phyloP scores from a whole-genome alignment of 768 basidiomycete species.

The Boletus rubropictus region DNA sequence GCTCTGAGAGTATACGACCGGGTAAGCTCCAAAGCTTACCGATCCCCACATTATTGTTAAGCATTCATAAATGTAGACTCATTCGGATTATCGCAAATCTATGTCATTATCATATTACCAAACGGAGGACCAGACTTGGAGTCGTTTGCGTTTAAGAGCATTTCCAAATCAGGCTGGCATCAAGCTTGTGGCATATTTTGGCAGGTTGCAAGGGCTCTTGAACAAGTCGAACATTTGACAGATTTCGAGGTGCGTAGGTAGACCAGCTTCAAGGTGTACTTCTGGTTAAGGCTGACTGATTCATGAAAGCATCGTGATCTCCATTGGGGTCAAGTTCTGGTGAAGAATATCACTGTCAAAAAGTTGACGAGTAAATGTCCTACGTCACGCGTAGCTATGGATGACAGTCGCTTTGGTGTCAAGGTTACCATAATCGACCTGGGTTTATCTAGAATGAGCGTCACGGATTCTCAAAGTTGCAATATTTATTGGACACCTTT shows the following conservation, averaged over 20 bases:
- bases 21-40: conserved; percentile 41
- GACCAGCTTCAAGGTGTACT: neutral
- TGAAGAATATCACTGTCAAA: conserved; percentile 47
- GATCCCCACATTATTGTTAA: conserved; percentile 2
- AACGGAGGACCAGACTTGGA: conserved; percentile 92
- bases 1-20: conserved; percentile 81
- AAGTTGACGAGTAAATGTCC: conserved; percentile 30
- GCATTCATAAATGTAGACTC: conserved; percentile 44
- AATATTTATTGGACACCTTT: conserved; percentile 70
- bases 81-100: conserved; percentile 71
- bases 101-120: conserved; percentile 84
- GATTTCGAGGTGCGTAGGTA: conserved; percentile 72
- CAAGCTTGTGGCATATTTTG: conserved; percentile 88
- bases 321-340: conserved; percentile 96
- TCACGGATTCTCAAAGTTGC: conserved; percentile 41
- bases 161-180: conserved; percentile 65
- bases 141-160: conserved; percentile 60
- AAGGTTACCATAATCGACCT: conserved; percentile 88
- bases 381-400: conserved; percentile 49
- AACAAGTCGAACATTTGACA: conserved; percentile 71
- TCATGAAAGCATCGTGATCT: conserved; percentile 84
- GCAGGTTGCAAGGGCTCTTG: conserved; percentile 78
- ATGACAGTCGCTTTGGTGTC: conserved; percentile 60
- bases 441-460: conserved; percentile 82
- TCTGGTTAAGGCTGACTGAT: conserved; percentile 1